Evolutionary conservation across 768 basidiomycete species (phyloP), one percentile per base, ranked within the genome.

Genomic region (Cystobasidium tubakii): DNA sequence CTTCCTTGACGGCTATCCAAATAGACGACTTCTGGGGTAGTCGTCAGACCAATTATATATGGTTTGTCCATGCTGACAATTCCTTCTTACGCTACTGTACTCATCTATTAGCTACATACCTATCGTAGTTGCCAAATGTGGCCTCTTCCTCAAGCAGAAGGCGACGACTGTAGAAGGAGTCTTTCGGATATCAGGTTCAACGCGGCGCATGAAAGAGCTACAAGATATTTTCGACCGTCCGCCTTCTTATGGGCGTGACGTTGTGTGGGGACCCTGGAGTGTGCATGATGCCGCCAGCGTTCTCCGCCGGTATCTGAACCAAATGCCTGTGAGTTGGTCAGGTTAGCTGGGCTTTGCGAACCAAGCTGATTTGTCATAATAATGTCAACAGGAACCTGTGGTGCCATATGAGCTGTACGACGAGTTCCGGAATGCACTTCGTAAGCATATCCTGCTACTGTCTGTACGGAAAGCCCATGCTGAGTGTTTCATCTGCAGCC

Each of bases 271-370:
- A 78, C 84, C 85, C 23, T 97, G 89, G 81, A 95, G 89, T n/a
- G 86, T 92, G 17, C 95, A 99, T 80, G 95, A 99, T 80, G 92
- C 96, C 64, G 95, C 95, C 23, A 96, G 91, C 77, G 92, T 99
- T 69, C 92, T 98, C 79, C 86, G 95, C 74, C 84, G 95, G 83
- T 99, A 92, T 82, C 87, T 99, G 63, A 98, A 94, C 0, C 90
- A 90, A 80, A 92, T 98, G 90, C 93, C 96, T 36, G 94, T 94
- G 78, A 81, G 90, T 87, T 23, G 73, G 27, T 46, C 55, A 23
- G n/a, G 54, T 25, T 60, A 70, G 39, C 23, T 23, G 43, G 36
- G 43, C 46, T 36, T 23, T 76, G 4, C 34, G 27, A n/a, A n/a
- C n/a, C 66, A 19, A 29, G 57, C 33, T 69, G 55, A 33, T 42